Evolutionary conservation across 192 early-diverging fungal species (phyloP), one percentile per base, ranked within the genome.

Genomic region (Umbelopsis sp.): DNA sequence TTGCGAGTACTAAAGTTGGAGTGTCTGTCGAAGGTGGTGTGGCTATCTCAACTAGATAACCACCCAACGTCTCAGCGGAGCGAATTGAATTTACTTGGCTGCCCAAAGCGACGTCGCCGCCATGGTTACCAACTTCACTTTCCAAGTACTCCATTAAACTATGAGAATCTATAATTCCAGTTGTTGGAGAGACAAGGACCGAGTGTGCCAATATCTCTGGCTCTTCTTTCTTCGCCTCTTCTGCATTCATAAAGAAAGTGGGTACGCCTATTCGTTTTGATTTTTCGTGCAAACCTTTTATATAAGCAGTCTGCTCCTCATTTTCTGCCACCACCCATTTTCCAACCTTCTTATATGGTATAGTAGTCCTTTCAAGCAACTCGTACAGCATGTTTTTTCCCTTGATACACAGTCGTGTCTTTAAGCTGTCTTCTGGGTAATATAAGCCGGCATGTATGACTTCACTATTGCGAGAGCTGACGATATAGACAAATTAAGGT

Each of bases 391-490:
- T 72, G 0, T 78, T 47, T 22, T 91, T 92, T 23, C 94, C 94
- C 3, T 87, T 81, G 23, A 93, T 91, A 73, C 93, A 95, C 0
- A 96, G 78, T 25, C 49, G 61, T 11, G 93, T 93, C 71, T 93
- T 93, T 44, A 95, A 76, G 41, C 88, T 92, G 68, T 87, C 75
- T 15, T 69, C 66, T 1, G 93, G 92, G 49, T 95, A 96, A 79
- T 94, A 93, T 13, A 96, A 78, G 0, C 94, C 94, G 8, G 91
- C 92, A 52, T 96, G 94, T 70, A 96, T 96, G 15, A 96, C 91
- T 73, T 95, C 91, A 67, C 90, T 93, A 82, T 95, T 96, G 15
- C 94, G 76, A 27, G 93, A 91, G 71, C 91, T 88, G 27, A 11
- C 10, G 2, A 68, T 13, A 49, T 18, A 30, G 23, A 5, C 37